phyloP scores from a whole-genome alignment of 371 early-diverging fungal genomes.

The Saksenaea oblongispora region DNA sequence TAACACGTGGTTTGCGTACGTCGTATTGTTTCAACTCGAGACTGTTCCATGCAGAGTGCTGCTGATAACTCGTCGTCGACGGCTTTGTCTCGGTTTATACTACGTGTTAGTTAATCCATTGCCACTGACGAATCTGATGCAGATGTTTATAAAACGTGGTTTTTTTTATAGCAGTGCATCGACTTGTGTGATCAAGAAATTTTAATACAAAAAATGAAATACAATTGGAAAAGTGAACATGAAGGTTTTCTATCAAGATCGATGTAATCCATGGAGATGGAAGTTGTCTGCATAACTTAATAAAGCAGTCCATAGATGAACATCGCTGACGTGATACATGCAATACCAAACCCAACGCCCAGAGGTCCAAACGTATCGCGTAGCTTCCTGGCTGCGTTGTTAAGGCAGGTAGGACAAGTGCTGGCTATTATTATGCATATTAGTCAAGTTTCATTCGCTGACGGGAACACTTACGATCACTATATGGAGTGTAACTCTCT shows the following conservation, averaged over 20 bases:
- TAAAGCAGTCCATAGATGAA: conserved; percentile 35
- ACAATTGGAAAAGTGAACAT: background rate
- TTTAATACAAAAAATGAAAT: conserved; percentile 3
- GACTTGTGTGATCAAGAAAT: background rate
- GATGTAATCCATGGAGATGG: background rate
- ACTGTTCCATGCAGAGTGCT: background rate
- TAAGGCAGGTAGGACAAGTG: conserved; percentile 46
- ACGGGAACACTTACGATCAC: conserved; percentile 23
- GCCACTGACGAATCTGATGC: conserved; percentile 1
- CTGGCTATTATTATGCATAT: conserved; percentile 20
- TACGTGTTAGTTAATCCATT: background rate
- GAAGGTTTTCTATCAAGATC: background rate
- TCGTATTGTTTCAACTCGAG: background rate
- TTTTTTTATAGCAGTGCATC: background rate
- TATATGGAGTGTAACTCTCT: conserved; percentile 27
- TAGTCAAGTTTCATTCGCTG: background rate
- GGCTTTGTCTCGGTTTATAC: background rate
- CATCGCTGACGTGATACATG: conserved; percentile 34
- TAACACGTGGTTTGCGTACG: background rate
- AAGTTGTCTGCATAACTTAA: background rate
- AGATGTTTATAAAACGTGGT: background rate
- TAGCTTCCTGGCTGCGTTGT: conserved; percentile 33
- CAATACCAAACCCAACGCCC: conserved; percentile 38
- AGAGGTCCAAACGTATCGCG: conserved; percentile 27
- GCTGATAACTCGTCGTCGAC: background rate